Base-by-base conservation (phyloP, 1,284 basidiomycete species). In the Termitomyces sp. region DNA sequence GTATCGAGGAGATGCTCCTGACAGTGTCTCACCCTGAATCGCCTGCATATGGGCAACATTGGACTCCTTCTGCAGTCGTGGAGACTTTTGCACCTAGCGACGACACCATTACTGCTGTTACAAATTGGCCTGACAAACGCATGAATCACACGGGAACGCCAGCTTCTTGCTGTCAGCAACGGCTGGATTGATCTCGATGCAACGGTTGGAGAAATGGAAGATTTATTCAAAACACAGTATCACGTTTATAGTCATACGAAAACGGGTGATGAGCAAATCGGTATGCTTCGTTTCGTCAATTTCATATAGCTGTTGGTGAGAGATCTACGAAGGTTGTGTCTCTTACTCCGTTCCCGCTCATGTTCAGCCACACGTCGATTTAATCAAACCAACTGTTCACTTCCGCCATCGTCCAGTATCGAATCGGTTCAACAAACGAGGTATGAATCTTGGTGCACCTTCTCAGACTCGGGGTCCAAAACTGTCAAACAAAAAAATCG, bases 101-200 rank as follows among this genome's bases (percentile, higher is more conserved):
- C 4, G 71, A 76, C 49, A 70, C 75, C 2, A 67, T 78, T 41
- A 61, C 66, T 24, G 65, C 70, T 9, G 78, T 82, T n/a, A 65
- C 65, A 28, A 59, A 65, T 5, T 81, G 79, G 79, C 67, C 67
- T 81, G 1, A 56, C 61, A 6, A 68, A 66, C 21, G 64, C 70
- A 15, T 78, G 78, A 2, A 67, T 81, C 42, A 59, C 67, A n/a
- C 56, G 58, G 6, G 66, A 73, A 5, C 68, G 75, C 15, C 61
- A 78, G 38, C 66, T 65, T 13, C 65, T 78, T 26, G 69, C 70
- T 12, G 50, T 58, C 2, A 74, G 73, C 51, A 75, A 73, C 46
- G 74, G 69, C 5, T 81, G 79, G 79, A 63, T 82, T 26, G 65
- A 72, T 21, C 67, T 78, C 38, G 72, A 78, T 58, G 73, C 74